These are phyloP conservation scores for Vigna angularis DNA, from an alignment of 306 rosid genomes.

Conservation along the genomic window DNA sequence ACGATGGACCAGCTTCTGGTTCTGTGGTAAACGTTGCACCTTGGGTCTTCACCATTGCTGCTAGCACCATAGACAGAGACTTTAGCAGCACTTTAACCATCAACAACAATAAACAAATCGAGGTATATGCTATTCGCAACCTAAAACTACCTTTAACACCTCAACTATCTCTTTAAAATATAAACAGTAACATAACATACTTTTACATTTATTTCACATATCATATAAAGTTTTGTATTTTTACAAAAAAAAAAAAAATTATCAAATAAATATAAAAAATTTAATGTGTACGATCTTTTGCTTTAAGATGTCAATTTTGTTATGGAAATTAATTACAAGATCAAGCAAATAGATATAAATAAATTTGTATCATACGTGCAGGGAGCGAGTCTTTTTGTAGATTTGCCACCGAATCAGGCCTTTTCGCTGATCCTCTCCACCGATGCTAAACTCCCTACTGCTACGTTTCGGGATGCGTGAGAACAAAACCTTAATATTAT, in stretches of 20 bases:
- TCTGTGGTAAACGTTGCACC: constrained; percentile 54
- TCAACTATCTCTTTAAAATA: too few species aligned
- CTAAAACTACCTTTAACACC: too few species aligned
- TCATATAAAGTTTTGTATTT: too few species aligned
- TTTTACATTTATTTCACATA: too few species aligned
- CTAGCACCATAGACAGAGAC: constrained; percentile 61
- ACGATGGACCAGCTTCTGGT: constrained; percentile 51
- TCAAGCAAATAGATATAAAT: too few species aligned
- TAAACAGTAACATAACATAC: too few species aligned
- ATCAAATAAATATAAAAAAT: too few species aligned
- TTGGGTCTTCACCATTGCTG: constrained; percentile 66
- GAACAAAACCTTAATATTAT: constrained; percentile 2
- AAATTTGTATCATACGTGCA: background rate
- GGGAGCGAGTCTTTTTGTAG: constrained; percentile 63
- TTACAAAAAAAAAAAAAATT: too few species aligned
- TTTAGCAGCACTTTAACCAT: constrained; percentile 47
- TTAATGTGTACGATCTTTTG: too few species aligned
- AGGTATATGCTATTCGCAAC: background rate
- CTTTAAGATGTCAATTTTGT: too few species aligned
- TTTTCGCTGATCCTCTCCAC: constrained; percentile 52
- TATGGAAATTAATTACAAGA: too few species aligned
- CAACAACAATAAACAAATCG: constrained; percentile 7
- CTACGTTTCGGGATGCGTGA: constrained; percentile 44
- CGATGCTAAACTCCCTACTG: constrained; percentile 51
- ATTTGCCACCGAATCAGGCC: constrained; percentile 44